A percentile compares a stretch with the other conserved stretches of the same genome.
These are phyloP conservation scores for Alloteropsis angusta DNA, from an alignment of 202 grass and related monocot species.

Conservation along the genomic window DNA sequence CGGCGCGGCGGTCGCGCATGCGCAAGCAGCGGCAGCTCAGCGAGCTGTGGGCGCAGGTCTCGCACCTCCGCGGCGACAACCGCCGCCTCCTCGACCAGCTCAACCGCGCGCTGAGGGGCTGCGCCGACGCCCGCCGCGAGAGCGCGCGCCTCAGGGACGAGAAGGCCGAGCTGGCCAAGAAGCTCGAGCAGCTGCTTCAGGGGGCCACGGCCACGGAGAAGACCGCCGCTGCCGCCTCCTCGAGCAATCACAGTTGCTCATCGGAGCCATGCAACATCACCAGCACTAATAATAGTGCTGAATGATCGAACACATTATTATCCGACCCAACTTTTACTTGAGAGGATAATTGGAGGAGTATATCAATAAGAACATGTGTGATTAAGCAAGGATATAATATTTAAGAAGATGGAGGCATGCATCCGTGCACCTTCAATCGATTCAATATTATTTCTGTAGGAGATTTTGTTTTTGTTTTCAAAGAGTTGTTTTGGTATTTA, in stretches of 20 bases:
- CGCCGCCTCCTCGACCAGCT: constrained; percentile 56
- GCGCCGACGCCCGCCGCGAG: constrained; percentile 35
- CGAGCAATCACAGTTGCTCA: constrained; percentile 20
- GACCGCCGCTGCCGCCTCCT: neutral
- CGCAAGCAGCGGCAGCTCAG: constrained; percentile 73
- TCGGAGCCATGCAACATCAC: constrained; percentile 16
- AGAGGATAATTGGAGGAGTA: constrained; percentile 15
- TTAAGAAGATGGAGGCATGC: neutral
- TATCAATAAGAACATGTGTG: constrained; percentile 23
- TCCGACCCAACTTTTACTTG: constrained; percentile 28
- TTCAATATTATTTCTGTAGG: neutral
- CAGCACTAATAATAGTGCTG: neutral
- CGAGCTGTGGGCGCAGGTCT: constrained; percentile 48
- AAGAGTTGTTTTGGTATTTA: neutral
- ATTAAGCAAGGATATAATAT: constrained; percentile 22
- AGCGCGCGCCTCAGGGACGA: constrained; percentile 37
- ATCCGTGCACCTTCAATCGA: neutral
- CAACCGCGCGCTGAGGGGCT: constrained; percentile 38
- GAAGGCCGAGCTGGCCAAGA: constrained; percentile 39
- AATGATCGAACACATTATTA: constrained; percentile 26
- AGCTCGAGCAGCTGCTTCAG: constrained; percentile 32
- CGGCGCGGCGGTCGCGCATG: constrained; percentile 61
- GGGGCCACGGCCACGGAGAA: neutral
- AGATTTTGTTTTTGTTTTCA: neutral
- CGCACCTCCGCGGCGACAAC: constrained; percentile 41